Percentiles rank a stretch among this genome's conserved stretches.
These are phyloP conservation scores for Neurospora sp. DNA, from an alignment of 495 filamentous ascomycete species.

Conservation along the genomic window DNA sequence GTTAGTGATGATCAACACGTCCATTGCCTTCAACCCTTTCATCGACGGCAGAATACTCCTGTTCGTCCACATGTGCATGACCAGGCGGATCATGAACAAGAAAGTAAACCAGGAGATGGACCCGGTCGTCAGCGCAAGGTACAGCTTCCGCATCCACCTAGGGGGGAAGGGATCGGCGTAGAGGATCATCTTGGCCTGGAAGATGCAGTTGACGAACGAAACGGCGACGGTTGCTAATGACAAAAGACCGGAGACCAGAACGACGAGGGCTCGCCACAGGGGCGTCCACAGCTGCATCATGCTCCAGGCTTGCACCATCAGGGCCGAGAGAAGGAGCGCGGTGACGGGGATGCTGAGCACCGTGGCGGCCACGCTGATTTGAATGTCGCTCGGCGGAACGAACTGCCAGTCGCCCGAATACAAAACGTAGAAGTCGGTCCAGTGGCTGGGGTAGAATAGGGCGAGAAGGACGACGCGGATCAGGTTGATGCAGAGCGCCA, in stretches of 20 bases:
- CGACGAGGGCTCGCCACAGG: conserved; percentile 31
- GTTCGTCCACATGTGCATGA: conserved; percentile 30
- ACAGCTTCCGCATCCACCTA: conserved; percentile 39
- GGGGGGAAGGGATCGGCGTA: conserved; percentile 3
- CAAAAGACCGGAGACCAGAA: conserved; percentile 39
- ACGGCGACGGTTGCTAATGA: conserved; percentile 49
- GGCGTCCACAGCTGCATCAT: conserved; percentile 42
- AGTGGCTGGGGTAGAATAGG: conserved; percentile 50
- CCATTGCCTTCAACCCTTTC: conserved; percentile 24
- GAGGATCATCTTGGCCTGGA: conserved; percentile 46
- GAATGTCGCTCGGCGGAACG: conserved; percentile 38
- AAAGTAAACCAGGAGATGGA: conserved; percentile 68
- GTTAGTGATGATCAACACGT: conserved; percentile 29
- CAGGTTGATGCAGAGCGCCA: conserved; percentile 39
- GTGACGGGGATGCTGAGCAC: conserved; percentile 50
- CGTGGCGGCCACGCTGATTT: conserved; percentile 40
- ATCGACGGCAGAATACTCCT: conserved; percentile 21
- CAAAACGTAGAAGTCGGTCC: conserved; percentile 47
- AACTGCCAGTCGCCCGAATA: conserved; percentile 45
- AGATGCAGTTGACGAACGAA: conserved; percentile 46
- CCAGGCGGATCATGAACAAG: conserved; percentile 64
- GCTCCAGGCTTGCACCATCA: conserved; percentile 64
- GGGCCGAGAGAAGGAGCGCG: conserved; percentile 50
- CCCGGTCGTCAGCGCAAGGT: conserved; percentile 47
- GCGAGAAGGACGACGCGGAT: conserved; percentile 49